These are phyloP conservation scores for Cardamine resedifolia DNA, from an alignment of 345 rosid species.

Conservation along the genomic window DNA sequence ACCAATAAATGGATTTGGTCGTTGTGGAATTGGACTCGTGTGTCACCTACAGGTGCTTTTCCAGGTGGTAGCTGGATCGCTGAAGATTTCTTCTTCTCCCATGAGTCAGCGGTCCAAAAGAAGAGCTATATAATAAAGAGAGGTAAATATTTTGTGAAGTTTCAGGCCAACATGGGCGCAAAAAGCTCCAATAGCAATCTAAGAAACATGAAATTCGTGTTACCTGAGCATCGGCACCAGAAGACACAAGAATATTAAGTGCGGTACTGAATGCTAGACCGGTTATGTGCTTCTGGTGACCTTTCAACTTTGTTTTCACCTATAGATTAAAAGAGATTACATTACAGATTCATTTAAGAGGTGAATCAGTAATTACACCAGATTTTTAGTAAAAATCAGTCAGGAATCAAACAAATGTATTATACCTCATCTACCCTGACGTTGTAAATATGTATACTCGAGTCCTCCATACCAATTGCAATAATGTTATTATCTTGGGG, in stretches of 20 bases:
- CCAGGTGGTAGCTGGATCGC: slow-evolving; percentile 62
- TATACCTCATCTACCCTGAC: slow-evolving; percentile 59
- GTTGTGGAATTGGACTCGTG: slow-evolving; percentile 68
- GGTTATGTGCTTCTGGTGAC: slow-evolving; percentile 71
- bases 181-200: neutral
- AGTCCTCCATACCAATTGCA: slow-evolving; percentile 61
- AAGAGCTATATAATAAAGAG: slow-evolving; percentile 43
- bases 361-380: neutral
- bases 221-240: slow-evolving; percentile 94
- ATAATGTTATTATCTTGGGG: slow-evolving; percentile 59
- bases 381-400: neutral
- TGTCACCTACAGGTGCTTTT: slow-evolving; percentile 55
- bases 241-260: slow-evolving; percentile 65
- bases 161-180: neutral
- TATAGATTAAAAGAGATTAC: slow-evolving; percentile 18
- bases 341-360: neutral
- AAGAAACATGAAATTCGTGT: slow-evolving; percentile 1
- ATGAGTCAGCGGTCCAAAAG: slow-evolving; percentile 68
- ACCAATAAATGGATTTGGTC: slow-evolving; percentile 67
- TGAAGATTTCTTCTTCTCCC: slow-evolving; percentile 69
- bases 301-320: slow-evolving; percentile 75
- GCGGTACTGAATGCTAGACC: slow-evolving; percentile 75
- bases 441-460: slow-evolving; percentile 55
- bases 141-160: neutral
- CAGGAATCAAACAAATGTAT: neutral